A percentile compares a stretch with the other conserved stretches of the same genome.
Evolutionary conservation across 345 rosid species (phyloP).

Genomic region (Excoecaria cochinchinensis): DNA sequence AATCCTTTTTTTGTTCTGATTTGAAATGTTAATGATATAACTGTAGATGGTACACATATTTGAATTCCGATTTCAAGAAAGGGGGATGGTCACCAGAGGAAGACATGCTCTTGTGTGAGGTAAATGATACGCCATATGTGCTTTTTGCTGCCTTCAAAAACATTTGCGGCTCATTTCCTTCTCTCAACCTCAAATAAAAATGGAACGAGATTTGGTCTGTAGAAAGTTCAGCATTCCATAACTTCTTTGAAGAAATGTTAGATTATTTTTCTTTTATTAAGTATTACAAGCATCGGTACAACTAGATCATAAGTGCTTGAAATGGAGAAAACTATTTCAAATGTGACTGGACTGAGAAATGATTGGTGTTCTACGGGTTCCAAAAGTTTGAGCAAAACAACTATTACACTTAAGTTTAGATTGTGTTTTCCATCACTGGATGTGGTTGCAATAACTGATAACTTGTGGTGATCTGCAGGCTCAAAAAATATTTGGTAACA

Average conservation of each 20-base stretch:
- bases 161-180: background rate
- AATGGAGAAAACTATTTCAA: constrained; percentile 15
- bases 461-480: constrained; percentile 55
- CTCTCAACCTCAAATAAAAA: background rate
- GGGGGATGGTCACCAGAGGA: constrained; percentile 99
- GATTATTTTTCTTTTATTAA: background rate
- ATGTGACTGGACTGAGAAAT: constrained; percentile 32
- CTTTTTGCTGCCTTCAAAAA: background rate
- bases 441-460: constrained; percentile 21
- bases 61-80: constrained; percentile 95
- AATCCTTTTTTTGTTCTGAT: constrained; percentile 19
- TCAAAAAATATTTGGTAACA: constrained; percentile 85
- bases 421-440: constrained; percentile 16
- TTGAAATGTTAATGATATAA: background rate
- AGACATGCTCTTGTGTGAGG: constrained; percentile 95
- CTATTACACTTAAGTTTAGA: constrained; percentile 9
- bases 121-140: constrained; percentile 21
- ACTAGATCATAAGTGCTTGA: constrained; percentile 14
- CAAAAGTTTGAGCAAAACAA: constrained; percentile 19
- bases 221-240: background rate
- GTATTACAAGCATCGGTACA: background rate
- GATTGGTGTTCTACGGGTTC: constrained; percentile 16
- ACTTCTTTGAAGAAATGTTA: background rate
- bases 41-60: constrained; percentile 91
- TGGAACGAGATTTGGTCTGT: constrained; percentile 6